phyloP scores from a whole-genome alignment of 805 yeast genomes.

The Pichia cephalocereana region DNA sequence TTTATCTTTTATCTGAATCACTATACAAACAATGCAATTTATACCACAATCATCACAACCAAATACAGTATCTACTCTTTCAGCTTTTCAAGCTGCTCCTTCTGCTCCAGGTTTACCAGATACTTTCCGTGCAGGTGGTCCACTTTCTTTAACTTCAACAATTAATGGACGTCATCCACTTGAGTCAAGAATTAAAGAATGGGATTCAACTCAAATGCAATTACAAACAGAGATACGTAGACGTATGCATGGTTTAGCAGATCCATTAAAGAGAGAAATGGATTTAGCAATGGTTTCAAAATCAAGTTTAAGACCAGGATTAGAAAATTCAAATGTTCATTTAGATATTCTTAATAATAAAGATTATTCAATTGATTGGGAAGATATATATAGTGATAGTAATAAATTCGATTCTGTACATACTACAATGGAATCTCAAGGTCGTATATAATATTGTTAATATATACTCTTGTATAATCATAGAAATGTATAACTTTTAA shows the following conservation, averaged over 20 bases:
- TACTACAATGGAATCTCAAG: slow-evolving; percentile 1
- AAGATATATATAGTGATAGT: slow-evolving; percentile 46
- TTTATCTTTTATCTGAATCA: not conserved
- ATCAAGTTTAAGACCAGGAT: slow-evolving; percentile 54
- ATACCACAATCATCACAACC: slow-evolving; percentile 32
- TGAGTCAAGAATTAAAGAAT: slow-evolving; percentile 61
- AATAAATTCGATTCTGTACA: not conserved
- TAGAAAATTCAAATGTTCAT: slow-evolving; percentile 35
- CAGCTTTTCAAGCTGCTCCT: slow-evolving; percentile 49
- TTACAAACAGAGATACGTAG: slow-evolving; percentile 69
- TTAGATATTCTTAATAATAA: slow-evolving; percentile 70
- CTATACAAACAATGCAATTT: slow-evolving; percentile 32
- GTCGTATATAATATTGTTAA: too few relatives aligned
- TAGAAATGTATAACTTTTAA: too few relatives aligned
- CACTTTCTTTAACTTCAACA: slow-evolving; percentile 47
- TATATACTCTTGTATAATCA: too few relatives aligned
- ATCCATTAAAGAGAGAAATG: slow-evolving; percentile 87
- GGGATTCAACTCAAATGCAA: slow-evolving; percentile 72
- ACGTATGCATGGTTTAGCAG: slow-evolving; percentile 84
- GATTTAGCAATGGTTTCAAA: slow-evolving; percentile 70
- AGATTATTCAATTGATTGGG: slow-evolving; percentile 84
- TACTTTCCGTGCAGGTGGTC: slow-evolving; percentile 58
- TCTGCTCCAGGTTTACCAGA: slow-evolving; percentile 68
- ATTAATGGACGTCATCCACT: slow-evolving; percentile 80
- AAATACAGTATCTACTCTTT: slow-evolving; percentile 36